Evolutionary conservation across 2,329 filamentous ascomycete species (phyloP).

Genomic region (Aspergillus terreus): DNA sequence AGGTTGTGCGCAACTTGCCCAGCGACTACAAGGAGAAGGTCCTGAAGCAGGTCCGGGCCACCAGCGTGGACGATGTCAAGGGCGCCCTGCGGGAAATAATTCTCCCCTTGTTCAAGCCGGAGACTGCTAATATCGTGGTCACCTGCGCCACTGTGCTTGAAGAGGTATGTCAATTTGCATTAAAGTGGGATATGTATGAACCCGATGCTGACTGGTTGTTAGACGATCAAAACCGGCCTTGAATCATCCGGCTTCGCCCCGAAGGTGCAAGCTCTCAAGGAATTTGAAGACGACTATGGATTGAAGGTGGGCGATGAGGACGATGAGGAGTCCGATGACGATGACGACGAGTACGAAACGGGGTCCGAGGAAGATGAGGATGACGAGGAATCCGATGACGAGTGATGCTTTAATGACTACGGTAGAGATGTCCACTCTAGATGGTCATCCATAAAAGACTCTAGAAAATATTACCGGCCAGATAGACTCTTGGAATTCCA

Average conservation of each 20-base stretch:
- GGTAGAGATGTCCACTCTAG: not conserved
- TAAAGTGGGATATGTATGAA: not conserved
- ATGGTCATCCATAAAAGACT: not conserved
- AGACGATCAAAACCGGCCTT: conserved; percentile 75
- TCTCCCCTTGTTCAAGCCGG: conserved; percentile 73
- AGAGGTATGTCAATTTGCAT: conserved; percentile 60
- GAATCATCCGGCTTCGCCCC: conserved; percentile 73
- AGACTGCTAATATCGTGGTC: conserved; percentile 78
- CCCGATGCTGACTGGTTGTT: conserved; percentile 18
- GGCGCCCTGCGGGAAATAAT: conserved; percentile 70
- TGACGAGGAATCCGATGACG: conserved; percentile 24
- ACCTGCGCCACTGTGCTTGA: conserved; percentile 83
- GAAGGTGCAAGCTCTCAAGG: conserved; percentile 66
- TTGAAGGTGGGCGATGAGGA: conserved; percentile 55
- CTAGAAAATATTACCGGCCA: not conserved
- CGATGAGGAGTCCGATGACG: conserved; percentile 55
- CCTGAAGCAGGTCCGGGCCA: conserved; percentile 70
- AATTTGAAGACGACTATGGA: conserved; percentile 89
- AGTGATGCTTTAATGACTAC: conserved; percentile 16
- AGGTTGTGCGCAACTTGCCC: conserved; percentile 72
- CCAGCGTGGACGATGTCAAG: conserved; percentile 73
- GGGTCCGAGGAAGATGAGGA: conserved; percentile 51
- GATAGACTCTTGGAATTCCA: too few relatives aligned
- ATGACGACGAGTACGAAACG: conserved; percentile 43
- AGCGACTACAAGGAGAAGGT: conserved; percentile 75